phyloP scores from a whole-genome alignment of 129 eudicot genomes.

The Glebionis coronaria region DNA sequence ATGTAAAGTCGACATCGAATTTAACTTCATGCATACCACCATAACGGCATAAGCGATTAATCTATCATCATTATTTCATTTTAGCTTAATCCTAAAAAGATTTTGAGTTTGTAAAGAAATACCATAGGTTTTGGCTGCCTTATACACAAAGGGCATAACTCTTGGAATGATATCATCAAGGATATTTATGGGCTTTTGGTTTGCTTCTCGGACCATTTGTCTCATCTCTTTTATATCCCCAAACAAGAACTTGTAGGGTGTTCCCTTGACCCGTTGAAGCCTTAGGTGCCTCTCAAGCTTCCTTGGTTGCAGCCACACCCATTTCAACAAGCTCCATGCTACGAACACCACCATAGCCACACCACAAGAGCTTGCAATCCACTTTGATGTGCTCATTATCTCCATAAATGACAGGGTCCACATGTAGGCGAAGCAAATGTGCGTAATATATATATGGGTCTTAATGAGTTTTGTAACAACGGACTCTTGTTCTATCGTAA shows the following conservation, averaged over 20 bases:
- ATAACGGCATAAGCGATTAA: too few species aligned
- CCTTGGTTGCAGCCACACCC: slow-evolving; percentile 42
- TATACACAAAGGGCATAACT: slow-evolving; percentile 27
- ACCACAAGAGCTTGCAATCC: slow-evolving; percentile 30
- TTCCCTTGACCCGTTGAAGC: slow-evolving; percentile 36
- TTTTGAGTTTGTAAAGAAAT: background rate
- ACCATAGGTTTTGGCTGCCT: slow-evolving; percentile 26
- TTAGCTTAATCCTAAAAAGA: background rate
- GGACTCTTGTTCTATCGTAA: background rate
- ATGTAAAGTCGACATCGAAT: too few species aligned
- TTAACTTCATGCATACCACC: too few species aligned
- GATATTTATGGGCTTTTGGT: slow-evolving; percentile 27
- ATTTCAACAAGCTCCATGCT: slow-evolving; percentile 36
- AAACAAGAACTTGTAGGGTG: slow-evolving; percentile 30
- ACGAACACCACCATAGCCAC: slow-evolving; percentile 18
- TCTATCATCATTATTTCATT: too few species aligned
- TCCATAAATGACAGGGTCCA: slow-evolving; percentile 16
- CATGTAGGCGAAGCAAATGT: too few species aligned
- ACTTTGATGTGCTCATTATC: background rate
- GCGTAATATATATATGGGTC: background rate
- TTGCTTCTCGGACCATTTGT: slow-evolving; percentile 27
- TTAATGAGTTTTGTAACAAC: background rate
- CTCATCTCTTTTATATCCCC: slow-evolving; percentile 29
- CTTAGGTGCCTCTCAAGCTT: slow-evolving; percentile 32
- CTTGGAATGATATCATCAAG: slow-evolving; percentile 28